Evolutionary conservation across 2,329 filamentous ascomycete genomes (phyloP), one percentile per base, ranked within the genome.

Genomic region (Zymoseptoria pseudotritici): DNA sequence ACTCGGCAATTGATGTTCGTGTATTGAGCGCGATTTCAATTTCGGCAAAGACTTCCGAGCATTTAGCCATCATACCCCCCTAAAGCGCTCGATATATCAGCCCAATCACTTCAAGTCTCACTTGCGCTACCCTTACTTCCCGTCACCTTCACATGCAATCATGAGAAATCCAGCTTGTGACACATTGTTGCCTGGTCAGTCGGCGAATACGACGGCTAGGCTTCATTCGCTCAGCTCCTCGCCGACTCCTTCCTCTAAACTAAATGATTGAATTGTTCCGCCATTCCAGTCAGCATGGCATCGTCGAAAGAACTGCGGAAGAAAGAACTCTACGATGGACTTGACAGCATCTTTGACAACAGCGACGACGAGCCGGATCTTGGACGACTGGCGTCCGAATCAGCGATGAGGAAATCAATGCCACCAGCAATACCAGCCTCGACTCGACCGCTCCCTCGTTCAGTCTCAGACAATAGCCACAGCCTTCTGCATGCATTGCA

Each of bases 381-480:
- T n/a, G 66, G 67, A 20, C 53, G 63, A n/a, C 51, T 53, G 31
- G 65, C 61, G 4, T 69, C 69, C 6, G 55, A 67, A 20, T 20
- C 54, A 3, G 61, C 54, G 20, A 57, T 67, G 57, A 64, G 60
- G 17, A 60, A 56, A 50, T 46, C 54, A 17, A 31, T 57, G 36
- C 60, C 58, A 56, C 58, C 42, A 46, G 50, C 29, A 24, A 20
- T 50, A 26, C 57, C 42, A 3, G 50, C 58, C 9, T 26, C 51
- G 53, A 21, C 56, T 11, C 57, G 55, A 42, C 42, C 58, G 24
- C 59, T 71, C 2, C 56, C 65, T 22, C 69, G 67, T 11, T 69
- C 70, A 2, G 22, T 60, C 1, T 72, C 70, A 19, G 68, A 69
- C 20, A 63, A 59, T 10, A 63, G 36, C 13, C 36, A 46, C 4